Evolutionary conservation across 306 rosid species (phyloP).

Genomic region (Notholithocarpus densiflorus): DNA sequence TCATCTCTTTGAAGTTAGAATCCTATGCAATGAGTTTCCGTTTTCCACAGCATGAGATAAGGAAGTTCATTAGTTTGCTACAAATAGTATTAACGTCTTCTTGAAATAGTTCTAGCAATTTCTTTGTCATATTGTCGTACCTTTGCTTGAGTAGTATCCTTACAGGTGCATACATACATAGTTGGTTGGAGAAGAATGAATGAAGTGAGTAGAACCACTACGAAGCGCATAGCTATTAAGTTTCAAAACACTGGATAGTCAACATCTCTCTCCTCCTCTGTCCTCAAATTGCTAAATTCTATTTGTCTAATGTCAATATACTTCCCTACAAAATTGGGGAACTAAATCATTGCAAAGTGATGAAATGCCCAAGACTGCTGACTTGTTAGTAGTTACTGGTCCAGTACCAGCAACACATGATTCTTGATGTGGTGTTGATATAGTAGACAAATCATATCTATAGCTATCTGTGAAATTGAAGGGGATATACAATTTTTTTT

Average conservation of each 20-base stretch:
- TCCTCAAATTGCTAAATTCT: neutral
- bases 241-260: neutral
- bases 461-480: neutral
- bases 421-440: neutral
- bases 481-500: too few relatives aligned
- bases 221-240: neutral
- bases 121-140: too few relatives aligned
- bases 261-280: neutral
- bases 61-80: too few relatives aligned
- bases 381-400: neutral
- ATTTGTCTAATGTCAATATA: neutral
- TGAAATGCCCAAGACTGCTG: neutral
- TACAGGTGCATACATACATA: too few relatives aligned
- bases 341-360: neutral
- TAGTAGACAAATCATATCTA: neutral
- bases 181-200: neutral
- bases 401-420: neutral
- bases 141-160: too few relatives aligned
- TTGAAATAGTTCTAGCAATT: too few relatives aligned
- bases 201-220: neutral
- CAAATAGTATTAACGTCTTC: too few relatives aligned
- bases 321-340: neutral
- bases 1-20: too few relatives aligned
- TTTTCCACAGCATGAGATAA: too few relatives aligned
- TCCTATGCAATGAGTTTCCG: too few relatives aligned